phyloP scores from a whole-genome alignment of 768 basidiomycete genomes.

The Pholiota conissans region DNA sequence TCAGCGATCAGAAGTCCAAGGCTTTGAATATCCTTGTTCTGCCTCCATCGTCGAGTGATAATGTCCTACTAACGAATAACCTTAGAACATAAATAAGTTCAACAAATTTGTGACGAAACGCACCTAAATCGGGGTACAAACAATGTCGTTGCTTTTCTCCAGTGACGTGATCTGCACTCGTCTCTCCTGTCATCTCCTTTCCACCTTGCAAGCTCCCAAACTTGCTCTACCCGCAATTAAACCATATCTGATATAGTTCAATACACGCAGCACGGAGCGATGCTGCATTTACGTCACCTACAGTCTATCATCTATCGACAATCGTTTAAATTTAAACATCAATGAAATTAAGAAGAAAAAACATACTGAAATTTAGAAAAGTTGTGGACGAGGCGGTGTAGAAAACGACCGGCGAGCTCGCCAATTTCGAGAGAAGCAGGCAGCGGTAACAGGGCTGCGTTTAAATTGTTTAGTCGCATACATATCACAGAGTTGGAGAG shows the following conservation, averaged over 20 bases:
- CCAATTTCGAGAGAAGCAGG: slow-evolving; percentile 93
- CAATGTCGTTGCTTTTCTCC: slow-evolving; percentile 89
- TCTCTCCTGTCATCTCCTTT: slow-evolving; percentile 96
- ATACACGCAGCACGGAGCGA: slow-evolving; percentile 92
- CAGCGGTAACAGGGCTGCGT: slow-evolving; percentile 98
- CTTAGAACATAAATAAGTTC: slow-evolving; percentile 7
- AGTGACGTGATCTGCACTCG: slow-evolving; percentile 84
- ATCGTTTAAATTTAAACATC: background rate
- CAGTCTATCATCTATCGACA: slow-evolving; percentile 70
- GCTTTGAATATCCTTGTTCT: slow-evolving; percentile 93
- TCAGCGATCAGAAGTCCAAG: slow-evolving; percentile 93
- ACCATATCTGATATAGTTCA: slow-evolving; percentile 99
- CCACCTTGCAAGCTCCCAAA: slow-evolving; percentile 83
- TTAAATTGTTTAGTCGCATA: background rate
- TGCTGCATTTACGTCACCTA: slow-evolving; percentile 97
- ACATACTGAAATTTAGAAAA: slow-evolving; percentile 93
- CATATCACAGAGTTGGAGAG: background rate
- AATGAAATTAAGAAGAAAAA: background rate
- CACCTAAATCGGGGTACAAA: slow-evolving; percentile 92
- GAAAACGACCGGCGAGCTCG: slow-evolving; percentile 89
- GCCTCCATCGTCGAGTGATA: slow-evolving; percentile 92
- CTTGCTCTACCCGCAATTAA: slow-evolving; percentile 77
- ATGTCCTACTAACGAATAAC: slow-evolving; percentile 78
- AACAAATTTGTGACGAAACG: slow-evolving; percentile 25
- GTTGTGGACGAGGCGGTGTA: slow-evolving; percentile 90